Evolutionary conservation across 2,329 filamentous ascomycete genomes (phyloP), one percentile per base, ranked within the genome.

Genomic region (Penicillium nordicum): DNA sequence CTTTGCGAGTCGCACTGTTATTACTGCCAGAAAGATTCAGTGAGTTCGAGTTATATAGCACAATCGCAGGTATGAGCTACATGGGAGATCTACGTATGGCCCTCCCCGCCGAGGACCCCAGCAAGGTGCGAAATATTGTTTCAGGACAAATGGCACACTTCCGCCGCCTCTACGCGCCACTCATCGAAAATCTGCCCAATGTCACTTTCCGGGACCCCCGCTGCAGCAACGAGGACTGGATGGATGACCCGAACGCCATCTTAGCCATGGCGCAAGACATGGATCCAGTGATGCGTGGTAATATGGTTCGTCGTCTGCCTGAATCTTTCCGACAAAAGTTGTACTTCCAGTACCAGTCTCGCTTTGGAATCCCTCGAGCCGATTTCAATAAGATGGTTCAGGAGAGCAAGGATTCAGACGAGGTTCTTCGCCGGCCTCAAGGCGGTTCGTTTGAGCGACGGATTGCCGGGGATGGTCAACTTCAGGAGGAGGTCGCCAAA

Each of bases 81-180:
- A 85, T 96, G 64, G 94, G 94, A 34, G 94, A 99, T 69, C 91
- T 92, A n/a, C 89, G 94, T 61, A 99, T 99, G 94, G 80, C 86
- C 1, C 82, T 97, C 41, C 88, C 90, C 2, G 90, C 90, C 1
- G 94, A 99, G 73, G 90, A 97, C 69, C 92, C 90, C 32, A 86
- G 86, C 69, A 99, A 99, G 75, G 91, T 99, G 21, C 82, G 84
- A 66, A 97, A 97, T 73, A 99, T 99, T 65, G 94, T 99, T 30
- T 86, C 86, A 45, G 87, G 95, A 69, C 96, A 99, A 74, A 85
- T 97, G 70, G 79, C 88, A 37, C 92, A 96, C 71, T 99, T 99
- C 80, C 86, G 94, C 34, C 86, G 90, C 5, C 83, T 99, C 0
- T 99, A 99, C 72, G 87, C 89, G 11, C 93, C 93, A 1, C 82